Conservation (phyloP, 129 eudicot genomes). For the Flaveria linearis region DNA sequence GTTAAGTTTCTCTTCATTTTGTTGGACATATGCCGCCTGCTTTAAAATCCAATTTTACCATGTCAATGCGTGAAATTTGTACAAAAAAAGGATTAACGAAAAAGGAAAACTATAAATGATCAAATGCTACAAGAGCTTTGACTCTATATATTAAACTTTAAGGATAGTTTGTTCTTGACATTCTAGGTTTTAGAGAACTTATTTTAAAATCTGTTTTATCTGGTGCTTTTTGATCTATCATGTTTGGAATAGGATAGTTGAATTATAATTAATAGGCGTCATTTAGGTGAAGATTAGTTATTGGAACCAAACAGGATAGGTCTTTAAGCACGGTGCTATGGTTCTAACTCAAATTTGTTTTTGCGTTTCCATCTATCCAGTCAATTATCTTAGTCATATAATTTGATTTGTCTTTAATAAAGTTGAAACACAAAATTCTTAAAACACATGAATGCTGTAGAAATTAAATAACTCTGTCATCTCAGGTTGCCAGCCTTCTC, state of each 20-base stretch:
- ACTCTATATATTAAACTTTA: not conserved
- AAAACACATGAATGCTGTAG: slow-evolving; percentile 9
- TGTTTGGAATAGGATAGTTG: slow-evolving; percentile 6
- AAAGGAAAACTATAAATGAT: not conserved
- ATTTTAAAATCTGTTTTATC: not conserved
- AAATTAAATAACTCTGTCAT: slow-evolving; percentile 19
- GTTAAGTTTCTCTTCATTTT: slow-evolving; percentile 45
- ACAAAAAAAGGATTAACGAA: not conserved
- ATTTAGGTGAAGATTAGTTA: not conserved
- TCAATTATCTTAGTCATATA: not conserved
- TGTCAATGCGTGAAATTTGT: slow-evolving; percentile 3
- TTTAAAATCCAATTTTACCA: not conserved
- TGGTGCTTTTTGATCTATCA: not conserved
- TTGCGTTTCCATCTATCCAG: not conserved
- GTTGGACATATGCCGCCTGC: not conserved
- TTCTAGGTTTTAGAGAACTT: not conserved
- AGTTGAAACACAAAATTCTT: not conserved
- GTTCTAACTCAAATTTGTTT: not conserved
- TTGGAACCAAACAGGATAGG: slow-evolving; percentile 8
- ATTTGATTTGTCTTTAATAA: not conserved
- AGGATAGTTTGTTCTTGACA: not conserved
- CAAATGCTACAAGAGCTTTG: not conserved
- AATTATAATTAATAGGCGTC: not conserved
- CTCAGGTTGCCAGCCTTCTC: slow-evolving; percentile 93
- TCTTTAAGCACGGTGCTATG: not conserved